These are phyloP conservation scores for Diaporthe sp. DNA, from an alignment of 2,329 filamentous ascomycete genomes.

Conservation along the genomic window DNA sequence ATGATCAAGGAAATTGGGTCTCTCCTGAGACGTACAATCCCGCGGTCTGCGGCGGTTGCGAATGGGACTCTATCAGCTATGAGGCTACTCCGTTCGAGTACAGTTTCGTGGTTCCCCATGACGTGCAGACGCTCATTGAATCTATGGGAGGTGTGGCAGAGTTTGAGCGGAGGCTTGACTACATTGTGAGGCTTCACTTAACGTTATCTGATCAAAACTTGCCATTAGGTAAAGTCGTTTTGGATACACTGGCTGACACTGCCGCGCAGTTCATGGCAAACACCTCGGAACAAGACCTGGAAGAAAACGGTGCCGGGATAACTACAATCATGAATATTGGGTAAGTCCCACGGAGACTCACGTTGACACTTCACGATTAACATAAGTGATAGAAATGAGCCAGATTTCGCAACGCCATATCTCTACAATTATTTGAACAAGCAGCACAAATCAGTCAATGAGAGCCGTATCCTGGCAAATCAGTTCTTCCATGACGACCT, in stretches of 20 bases:
- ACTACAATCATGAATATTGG: slow-evolving; percentile 44
- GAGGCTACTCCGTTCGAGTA: slow-evolving; percentile 64
- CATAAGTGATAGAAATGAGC: slow-evolving; percentile 65
- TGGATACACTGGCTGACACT: neutral
- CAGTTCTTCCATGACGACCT: slow-evolving; percentile 70
- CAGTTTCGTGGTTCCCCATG: slow-evolving; percentile 69
- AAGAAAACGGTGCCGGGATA: slow-evolving; percentile 41
- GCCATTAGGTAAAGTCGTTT: neutral
- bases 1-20: slow-evolving; percentile 60
- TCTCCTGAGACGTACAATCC: slow-evolving; percentile 58
- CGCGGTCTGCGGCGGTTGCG: slow-evolving; percentile 64
- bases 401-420: slow-evolving; percentile 72
- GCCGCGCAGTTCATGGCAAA: slow-evolving; percentile 41
- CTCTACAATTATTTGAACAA: slow-evolving; percentile 78
- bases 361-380: slow-evolving; percentile 64
- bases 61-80: slow-evolving; percentile 66
- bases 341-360: slow-evolving; percentile 29
- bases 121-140: slow-evolving; percentile 65
- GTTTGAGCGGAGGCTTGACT: slow-evolving; percentile 63
- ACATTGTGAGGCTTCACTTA: slow-evolving; percentile 48
- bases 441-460: slow-evolving; percentile 65
- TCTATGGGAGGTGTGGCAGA: slow-evolving; percentile 62
- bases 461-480: slow-evolving; percentile 75
- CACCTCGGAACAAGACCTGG: slow-evolving; percentile 41
- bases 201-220: slow-evolving; percentile 41